phyloP scores from a whole-genome alignment of 2,329 filamentous ascomycete species.

The Ampelomyces quisqualis region DNA sequence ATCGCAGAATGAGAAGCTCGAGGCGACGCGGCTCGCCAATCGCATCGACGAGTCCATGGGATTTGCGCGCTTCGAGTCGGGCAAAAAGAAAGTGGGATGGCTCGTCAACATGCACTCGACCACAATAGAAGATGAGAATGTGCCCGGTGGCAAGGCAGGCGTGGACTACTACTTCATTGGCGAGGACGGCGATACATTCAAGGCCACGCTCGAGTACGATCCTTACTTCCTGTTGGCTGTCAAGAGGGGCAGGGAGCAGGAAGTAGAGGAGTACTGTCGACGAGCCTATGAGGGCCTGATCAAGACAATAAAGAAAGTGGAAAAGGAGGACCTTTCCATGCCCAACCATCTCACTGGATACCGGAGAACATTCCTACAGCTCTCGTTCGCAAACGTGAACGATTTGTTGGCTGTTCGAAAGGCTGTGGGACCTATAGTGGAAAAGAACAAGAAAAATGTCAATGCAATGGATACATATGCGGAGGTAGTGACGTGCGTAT shows the following conservation, averaged over 20 bases:
- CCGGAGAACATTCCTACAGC: constrained; percentile 79
- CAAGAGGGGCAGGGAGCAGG: constrained; percentile 81
- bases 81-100: constrained; percentile 84
- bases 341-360: constrained; percentile 95
- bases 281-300: constrained; percentile 79
- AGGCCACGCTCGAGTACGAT: constrained; percentile 93
- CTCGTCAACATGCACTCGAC: constrained; percentile 94
- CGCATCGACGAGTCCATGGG: constrained; percentile 94
- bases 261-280: constrained; percentile 93
- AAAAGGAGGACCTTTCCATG: constrained; percentile 92
- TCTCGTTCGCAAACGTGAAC: constrained; percentile 82
- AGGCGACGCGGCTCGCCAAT: constrained; percentile 79
- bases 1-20: constrained; percentile 88
- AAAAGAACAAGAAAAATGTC: constrained; percentile 95
- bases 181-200: constrained; percentile 79
- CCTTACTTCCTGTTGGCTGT: constrained; percentile 94
- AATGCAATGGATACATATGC: constrained; percentile 98
- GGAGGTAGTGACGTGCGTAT: constrained; percentile 79
- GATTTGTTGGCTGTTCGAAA: constrained; percentile 83
- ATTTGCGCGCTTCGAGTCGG: constrained; percentile 87
- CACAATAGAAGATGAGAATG: constrained; percentile 77
- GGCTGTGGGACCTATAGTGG: constrained; percentile 83
- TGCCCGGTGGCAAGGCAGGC: constrained; percentile 80
- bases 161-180: constrained; percentile 94
- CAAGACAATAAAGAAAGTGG: constrained; percentile 72